Base-by-base conservation (phyloP, 129 eudicot species). In the sunflower (Helianthus annuus) region DNA sequence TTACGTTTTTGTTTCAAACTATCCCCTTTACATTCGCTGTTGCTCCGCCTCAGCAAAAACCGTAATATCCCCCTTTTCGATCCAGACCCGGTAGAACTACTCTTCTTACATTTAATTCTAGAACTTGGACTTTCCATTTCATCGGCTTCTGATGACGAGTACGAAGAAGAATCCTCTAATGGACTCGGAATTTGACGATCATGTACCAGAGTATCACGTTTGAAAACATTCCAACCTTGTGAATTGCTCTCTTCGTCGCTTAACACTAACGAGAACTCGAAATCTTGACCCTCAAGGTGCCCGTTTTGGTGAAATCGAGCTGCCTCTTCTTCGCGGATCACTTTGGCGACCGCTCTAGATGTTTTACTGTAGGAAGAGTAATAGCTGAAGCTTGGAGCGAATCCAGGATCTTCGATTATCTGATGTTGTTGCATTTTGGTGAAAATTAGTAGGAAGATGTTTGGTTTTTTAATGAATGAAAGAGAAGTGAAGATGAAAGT, bases 71-170 rank as follows among this genome's bases (percentile, higher is more conserved):
- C 85, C 78, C 86, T 76, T 83, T 78, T 90, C 11, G 85, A 83
- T 17, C 40, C 75, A 15, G 88, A 87, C 73, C 96, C 93, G 4
- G 91, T 87, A 0, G 96, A 90, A 14, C 74, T 85, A 84, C 93
- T 90, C 84, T 90, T 90, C 60, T 79, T 85, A 17, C 96, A 81
- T 63, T 54, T 65, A 34, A 5, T 64, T 5, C 83, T 85, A 7
- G 83, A 56, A 24, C 82, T 81, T 64, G 84, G 2, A 6, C 62
- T 32, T 62, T 86, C 96, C 63, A 75, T 12, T 13, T 86, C 92
- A 1, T 84, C 92, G 4, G 72, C 83, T 40, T 84, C 88, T 53
- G 61, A 73, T 19, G 79, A 65, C 1, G 71, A 51, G 64, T 24
- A 51, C n/a, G 78, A 74, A 63, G 89, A 74, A 4, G 91, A 83